Base-by-base conservation (phyloP, 2,329 filamentous ascomycete species). In the Exophiala sp. region DNA sequence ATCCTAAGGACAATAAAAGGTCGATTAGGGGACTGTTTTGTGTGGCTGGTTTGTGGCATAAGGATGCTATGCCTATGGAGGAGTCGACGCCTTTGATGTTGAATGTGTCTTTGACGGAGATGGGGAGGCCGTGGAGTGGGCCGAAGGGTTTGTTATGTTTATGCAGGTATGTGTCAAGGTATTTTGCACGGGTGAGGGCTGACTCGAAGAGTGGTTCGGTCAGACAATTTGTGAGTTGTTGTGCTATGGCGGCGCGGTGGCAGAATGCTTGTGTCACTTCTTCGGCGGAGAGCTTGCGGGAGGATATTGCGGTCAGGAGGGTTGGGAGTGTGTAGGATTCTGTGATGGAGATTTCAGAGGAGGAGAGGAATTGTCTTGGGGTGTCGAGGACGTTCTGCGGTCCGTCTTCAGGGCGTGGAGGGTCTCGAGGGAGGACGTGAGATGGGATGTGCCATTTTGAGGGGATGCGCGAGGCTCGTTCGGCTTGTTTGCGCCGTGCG, bases 1-100 rank as follows among this genome's bases (percentile, higher is more conserved):
- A 85, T 1, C 86, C 86, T 0, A 83, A 73, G 14, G 75, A 73
- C 21, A 80, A 69, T 3, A 89, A 68, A 1, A 86, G 71, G 7
- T 80, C 74, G 0, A 87, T 79, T 5, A 87, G 70, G 0, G 78
- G 75, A 0, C 81, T 76, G 65, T 86, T 80, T 57, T 75, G 68
- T 32, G 69, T 66, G 11, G 79, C 82, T 0, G 85, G 83, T 42
- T 84, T 74, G 36, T 78, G 77, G 3, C 85, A 81, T 52, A 86
- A 77, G 1, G 79, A 78, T 0, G 79, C 78, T 57, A 90, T 76
- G 1, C 82, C 82, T 3, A 81, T 75, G 1, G 75, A 79, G 7
- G 75, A 76, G 47, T 83, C 79, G 40, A 78, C 72, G 6, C 80
- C 80, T 6, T 70, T 66, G 21, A 78, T 55, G 42, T 69, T 63